Evolutionary conservation across 1,284 basidiomycete species (phyloP).

Genomic region (Naganishia liquefaciens): DNA sequence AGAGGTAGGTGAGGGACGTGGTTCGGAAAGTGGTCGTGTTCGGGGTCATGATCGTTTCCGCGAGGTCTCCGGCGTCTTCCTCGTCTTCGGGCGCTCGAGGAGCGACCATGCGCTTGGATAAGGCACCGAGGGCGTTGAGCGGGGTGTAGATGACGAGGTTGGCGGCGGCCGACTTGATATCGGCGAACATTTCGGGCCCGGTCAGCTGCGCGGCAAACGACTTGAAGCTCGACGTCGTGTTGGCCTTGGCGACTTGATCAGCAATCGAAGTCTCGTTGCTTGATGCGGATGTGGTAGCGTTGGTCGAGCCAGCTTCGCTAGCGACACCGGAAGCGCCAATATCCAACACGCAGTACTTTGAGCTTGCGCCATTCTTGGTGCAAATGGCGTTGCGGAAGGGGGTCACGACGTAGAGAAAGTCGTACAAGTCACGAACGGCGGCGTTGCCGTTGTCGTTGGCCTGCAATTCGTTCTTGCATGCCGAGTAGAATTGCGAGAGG

Average conservation of each 20-base stretch:
- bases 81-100: conserved; percentile 45
- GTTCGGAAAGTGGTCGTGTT: conserved; percentile 66
- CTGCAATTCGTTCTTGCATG: conserved; percentile 70
- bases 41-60: conserved; percentile 57
- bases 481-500: conserved; percentile 67
- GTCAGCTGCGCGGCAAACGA: conserved; percentile 26
- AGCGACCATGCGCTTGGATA: conserved; percentile 41
- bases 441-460: conserved; percentile 55
- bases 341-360: conserved; percentile 65
- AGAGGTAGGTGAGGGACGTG: conserved; percentile 75
- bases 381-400: conserved; percentile 72
- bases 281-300: conserved; percentile 30
- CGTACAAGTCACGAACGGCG: conserved; percentile 67
- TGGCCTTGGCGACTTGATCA: conserved; percentile 29
- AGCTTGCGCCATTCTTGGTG: conserved; percentile 65
- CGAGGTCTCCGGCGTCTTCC: conserved; percentile 15
- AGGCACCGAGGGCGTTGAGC: conserved; percentile 35
- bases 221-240: conserved; percentile 33
- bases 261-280: conserved; percentile 25
- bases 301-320: conserved; percentile 33
- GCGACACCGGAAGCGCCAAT: conserved; percentile 49
- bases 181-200: conserved; percentile 35
- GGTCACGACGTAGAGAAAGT: conserved; percentile 69
- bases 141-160: conserved; percentile 46
- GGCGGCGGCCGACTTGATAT: conserved; percentile 44